phyloP scores from a whole-genome alignment of 768 basidiomycete species.

The Lentinula boryana region DNA sequence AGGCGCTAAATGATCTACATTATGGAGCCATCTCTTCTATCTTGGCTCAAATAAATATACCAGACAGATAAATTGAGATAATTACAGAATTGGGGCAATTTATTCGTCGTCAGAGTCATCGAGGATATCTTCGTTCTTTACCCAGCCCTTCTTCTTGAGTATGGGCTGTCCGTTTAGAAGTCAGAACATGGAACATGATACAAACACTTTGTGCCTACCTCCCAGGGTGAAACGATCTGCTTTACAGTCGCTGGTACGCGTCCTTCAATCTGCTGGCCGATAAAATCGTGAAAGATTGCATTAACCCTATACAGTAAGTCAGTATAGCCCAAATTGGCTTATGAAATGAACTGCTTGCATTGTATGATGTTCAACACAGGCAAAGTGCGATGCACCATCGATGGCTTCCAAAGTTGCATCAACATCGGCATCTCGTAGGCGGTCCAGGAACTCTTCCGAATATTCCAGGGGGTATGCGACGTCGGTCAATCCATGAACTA shows the following conservation, averaged over 20 bases:
- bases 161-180: background rate
- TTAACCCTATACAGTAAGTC: background rate
- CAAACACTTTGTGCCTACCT: background rate
- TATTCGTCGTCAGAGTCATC: background rate
- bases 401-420: slow-evolving; percentile 14
- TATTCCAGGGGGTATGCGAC: slow-evolving; percentile 17
- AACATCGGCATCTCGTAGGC: slow-evolving; percentile 17
- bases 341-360: background rate
- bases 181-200: too few species aligned
- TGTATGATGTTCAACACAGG: slow-evolving; percentile 7
- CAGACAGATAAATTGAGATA: too few species aligned
- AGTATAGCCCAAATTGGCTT: too few species aligned
- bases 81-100: background rate
- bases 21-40: too few species aligned
- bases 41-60: too few species aligned
- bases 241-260: background rate
- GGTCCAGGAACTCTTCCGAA: slow-evolving; percentile 10
- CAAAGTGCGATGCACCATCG: slow-evolving; percentile 17
- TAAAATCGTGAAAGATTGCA: slow-evolving; percentile 5
- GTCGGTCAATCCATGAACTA: slow-evolving; percentile 20
- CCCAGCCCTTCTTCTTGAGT: background rate
- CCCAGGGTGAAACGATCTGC: slow-evolving; percentile 6
- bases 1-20: too few species aligned
- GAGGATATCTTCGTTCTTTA: background rate
- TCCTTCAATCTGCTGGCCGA: background rate